phyloP scores from a whole-genome alignment of 352 stramenopile species.

The Elongisporangium prolatum region DNA sequence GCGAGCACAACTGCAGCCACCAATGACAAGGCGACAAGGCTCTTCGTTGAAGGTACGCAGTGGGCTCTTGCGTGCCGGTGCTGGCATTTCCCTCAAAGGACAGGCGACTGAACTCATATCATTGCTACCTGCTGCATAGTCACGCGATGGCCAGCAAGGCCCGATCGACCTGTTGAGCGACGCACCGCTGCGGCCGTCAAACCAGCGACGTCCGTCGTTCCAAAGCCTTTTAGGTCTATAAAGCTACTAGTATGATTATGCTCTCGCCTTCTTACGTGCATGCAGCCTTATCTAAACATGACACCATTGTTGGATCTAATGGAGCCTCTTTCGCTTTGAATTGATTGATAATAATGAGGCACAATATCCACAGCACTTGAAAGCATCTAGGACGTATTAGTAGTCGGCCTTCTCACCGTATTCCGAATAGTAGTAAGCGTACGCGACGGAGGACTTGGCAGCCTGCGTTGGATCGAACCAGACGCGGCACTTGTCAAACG shows the following conservation, averaged over 20 bases:
- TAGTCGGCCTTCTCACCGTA: conserved; percentile 41
- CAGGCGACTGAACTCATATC: not conserved
- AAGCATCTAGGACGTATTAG: not conserved
- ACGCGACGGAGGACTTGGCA: conserved; percentile 48
- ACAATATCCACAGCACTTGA: not conserved
- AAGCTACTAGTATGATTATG: not conserved
- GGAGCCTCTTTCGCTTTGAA: no score
- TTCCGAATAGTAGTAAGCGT: conserved; percentile 74
- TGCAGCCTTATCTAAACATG: not conserved
- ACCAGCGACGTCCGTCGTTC: conserved; percentile 54
- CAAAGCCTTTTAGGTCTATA: conserved; percentile 27
- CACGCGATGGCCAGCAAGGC: conserved; percentile 34
- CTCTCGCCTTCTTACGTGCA: not conserved
- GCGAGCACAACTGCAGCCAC: conserved; percentile 51
- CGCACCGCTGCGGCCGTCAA: conserved; percentile 31
- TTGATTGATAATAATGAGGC: no score
- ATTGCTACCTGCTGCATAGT: conserved; percentile 17
- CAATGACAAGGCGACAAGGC: conserved; percentile 32
- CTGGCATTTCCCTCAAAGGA: not conserved
- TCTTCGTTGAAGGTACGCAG: conserved; percentile 38
- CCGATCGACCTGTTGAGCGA: conserved; percentile 64
- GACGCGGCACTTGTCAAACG: conserved; percentile 72
- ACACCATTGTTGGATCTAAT: not conserved
- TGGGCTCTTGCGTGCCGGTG: not conserved
- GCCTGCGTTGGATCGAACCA: conserved; percentile 66